Evolutionary conservation across 306 rosid species (phyloP).

Genomic region (Hippophae rhamnoides): DNA sequence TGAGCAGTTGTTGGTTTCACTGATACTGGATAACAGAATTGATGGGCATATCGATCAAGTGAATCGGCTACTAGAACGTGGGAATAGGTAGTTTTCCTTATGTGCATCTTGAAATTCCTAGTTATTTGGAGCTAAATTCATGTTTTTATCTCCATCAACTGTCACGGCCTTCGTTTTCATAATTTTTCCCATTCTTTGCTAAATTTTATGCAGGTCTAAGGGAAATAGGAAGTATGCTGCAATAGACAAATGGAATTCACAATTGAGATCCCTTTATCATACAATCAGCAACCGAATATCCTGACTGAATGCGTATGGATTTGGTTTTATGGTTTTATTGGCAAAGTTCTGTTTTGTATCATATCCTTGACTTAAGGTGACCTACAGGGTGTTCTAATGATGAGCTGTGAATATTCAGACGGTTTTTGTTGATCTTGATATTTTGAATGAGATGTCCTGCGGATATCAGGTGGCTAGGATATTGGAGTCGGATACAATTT

Average conservation of each 20-base stretch:
- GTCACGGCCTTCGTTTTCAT: background rate
- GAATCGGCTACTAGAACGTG: conserved; percentile 85
- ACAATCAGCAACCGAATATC: conserved; percentile 72
- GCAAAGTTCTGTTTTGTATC: conserved; percentile 1
- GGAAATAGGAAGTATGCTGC: conserved; percentile 93
- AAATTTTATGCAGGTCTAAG: conserved; percentile 53
- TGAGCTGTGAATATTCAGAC: no score
- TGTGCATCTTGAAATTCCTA: background rate
- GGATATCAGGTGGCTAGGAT: no score
- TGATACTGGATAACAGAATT: conserved; percentile 86
- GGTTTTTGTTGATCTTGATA: no score
- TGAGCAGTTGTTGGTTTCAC: conserved; percentile 40
- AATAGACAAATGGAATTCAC: conserved; percentile 89
- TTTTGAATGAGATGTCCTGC: no score
- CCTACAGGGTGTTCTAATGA: background rate
- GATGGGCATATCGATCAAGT: conserved; percentile 98
- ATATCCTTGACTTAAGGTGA: background rate
- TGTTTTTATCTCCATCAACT: background rate
- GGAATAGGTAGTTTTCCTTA: conserved; percentile 43
- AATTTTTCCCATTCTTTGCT: background rate
- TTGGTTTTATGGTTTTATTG: background rate
- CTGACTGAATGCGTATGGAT: conserved; percentile 9
- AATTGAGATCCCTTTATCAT: conserved; percentile 68
- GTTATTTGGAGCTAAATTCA: background rate
- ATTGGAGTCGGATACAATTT: no score